Conservation (phyloP, 371 early-diverging fungal genomes). For the Capniomyces stellatus region DNA sequence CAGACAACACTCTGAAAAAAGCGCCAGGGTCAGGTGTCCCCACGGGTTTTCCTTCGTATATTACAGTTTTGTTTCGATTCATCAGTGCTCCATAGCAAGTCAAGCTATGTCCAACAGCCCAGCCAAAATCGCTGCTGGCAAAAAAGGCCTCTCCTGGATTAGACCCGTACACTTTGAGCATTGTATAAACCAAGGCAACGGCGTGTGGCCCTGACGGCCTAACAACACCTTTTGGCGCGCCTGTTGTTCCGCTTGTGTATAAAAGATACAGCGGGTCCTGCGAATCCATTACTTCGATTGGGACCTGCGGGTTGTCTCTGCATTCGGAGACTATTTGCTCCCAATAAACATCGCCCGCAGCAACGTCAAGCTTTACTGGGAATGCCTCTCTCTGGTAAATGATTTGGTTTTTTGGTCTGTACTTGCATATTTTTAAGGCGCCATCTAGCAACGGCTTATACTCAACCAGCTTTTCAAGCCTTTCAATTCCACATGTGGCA, state of each 20-base stretch:
- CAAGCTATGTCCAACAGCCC: conserved; percentile 86
- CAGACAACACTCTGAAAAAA: conserved; percentile 60
- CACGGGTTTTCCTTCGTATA: conserved; percentile 87
- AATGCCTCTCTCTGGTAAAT: conserved; percentile 40
- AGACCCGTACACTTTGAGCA: conserved; percentile 52
- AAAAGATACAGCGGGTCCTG: conserved; percentile 86
- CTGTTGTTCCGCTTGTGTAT: conserved; percentile 88
- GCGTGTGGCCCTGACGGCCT: conserved; percentile 83
- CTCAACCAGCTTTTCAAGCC: conserved; percentile 25
- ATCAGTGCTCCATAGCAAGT: conserved; percentile 83
- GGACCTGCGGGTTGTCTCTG: conserved; percentile 8
- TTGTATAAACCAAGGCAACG: conserved; percentile 57
- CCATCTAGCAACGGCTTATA: conserved; percentile 40
- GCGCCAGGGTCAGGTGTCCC: conserved; percentile 69
- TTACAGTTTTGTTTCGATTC: conserved; percentile 65
- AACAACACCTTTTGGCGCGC: conserved; percentile 67
- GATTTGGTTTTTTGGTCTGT: conserved; percentile 30
- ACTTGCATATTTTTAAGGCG: conserved; percentile 31
- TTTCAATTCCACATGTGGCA: conserved; percentile 69
- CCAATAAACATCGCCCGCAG: background rate
- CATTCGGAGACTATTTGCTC: background rate
- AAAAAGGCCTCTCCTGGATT: conserved; percentile 58
- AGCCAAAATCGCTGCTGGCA: conserved; percentile 82
- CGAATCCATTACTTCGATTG: conserved; percentile 46
- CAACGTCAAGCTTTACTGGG: conserved; percentile 14